A percentile compares a stretch with the other conserved stretches of the same genome.
Conservation (phyloP, 371 early-diverging fungal genomes). For the Mucor saturninus region DNA sequence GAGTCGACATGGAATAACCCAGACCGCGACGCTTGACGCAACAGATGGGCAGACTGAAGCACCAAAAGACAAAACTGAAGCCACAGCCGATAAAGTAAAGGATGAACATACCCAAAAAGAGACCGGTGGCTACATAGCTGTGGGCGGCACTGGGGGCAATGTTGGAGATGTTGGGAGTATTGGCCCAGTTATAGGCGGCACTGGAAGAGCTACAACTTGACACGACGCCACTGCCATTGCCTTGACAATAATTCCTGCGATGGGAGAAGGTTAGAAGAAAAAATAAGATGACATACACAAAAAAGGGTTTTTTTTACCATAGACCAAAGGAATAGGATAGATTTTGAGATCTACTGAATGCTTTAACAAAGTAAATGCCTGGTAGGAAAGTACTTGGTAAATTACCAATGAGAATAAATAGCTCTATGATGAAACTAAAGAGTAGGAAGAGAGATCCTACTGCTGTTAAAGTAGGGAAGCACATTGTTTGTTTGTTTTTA, state of each 20-base stretch:
- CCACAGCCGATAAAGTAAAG: slow-evolving; percentile 38
- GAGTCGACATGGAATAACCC: slow-evolving; percentile 32
- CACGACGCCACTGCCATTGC: slow-evolving; percentile 14
- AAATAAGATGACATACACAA: not conserved
- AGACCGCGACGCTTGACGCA: slow-evolving; percentile 29
- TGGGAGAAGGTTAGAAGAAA: too few species aligned
- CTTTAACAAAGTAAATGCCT: slow-evolving; percentile 30
- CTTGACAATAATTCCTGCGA: slow-evolving; percentile 37
- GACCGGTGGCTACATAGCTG: slow-evolving; percentile 9
- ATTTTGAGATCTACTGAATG: slow-evolving; percentile 20
- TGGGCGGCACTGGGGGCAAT: slow-evolving; percentile 18
- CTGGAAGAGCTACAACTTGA: slow-evolving; percentile 18
- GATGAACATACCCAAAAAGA: slow-evolving; percentile 45
- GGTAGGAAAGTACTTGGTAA: slow-evolving; percentile 35
- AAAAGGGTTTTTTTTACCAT: slow-evolving; percentile 32
- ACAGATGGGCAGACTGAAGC: slow-evolving; percentile 37
- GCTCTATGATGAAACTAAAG: slow-evolving; percentile 39
- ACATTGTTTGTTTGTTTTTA: slow-evolving; percentile 12
- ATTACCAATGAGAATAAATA: slow-evolving; percentile 46
- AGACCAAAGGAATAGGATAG: slow-evolving; percentile 29
- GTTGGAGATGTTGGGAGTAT: slow-evolving; percentile 34
- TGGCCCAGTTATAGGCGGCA: slow-evolving; percentile 47
- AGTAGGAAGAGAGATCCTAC: slow-evolving; percentile 40
- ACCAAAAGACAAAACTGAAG: slow-evolving; percentile 43
- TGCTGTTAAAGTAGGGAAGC: slow-evolving; percentile 20